Evolutionary conservation across 2,329 filamentous ascomycete species (phyloP).

Genomic region (Trichoderma sp.): DNA sequence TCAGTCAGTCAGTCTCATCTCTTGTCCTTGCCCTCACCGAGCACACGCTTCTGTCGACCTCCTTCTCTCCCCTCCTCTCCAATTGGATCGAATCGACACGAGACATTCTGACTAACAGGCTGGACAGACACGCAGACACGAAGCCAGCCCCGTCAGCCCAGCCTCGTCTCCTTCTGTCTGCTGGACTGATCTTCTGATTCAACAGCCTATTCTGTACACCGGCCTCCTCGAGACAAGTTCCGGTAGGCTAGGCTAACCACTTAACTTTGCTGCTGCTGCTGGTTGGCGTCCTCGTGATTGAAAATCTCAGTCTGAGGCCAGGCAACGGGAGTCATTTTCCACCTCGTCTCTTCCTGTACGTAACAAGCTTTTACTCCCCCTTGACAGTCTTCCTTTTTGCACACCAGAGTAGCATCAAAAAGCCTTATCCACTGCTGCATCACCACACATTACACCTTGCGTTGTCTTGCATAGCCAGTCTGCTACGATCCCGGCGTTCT

Average conservation of each 20-base stretch:
- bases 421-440: neutral
- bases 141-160: neutral
- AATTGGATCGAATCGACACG: neutral
- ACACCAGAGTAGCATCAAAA: neutral
- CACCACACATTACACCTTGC: neutral
- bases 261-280: neutral
- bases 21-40: conserved; percentile 5
- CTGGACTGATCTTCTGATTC: neutral
- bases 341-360: conserved; percentile 12
- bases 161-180: neutral
- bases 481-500: conserved; percentile 4
- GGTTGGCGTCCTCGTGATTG: neutral
- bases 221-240: neutral
- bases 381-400: neutral
- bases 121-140: neutral
- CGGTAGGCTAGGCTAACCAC: neutral
- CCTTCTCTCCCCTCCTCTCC: neutral
- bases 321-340: neutral
- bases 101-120: conserved; percentile 9
- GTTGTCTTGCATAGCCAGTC: neutral
- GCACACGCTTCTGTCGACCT: neutral
- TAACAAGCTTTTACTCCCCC: neutral
- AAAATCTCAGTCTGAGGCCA: neutral
- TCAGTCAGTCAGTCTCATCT: neutral
- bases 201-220: neutral